A percentile compares a stretch with the other conserved stretches of the same genome.
Conservation (phyloP, 192 early-diverging fungal species). For the Dissophora globulifera region DNA sequence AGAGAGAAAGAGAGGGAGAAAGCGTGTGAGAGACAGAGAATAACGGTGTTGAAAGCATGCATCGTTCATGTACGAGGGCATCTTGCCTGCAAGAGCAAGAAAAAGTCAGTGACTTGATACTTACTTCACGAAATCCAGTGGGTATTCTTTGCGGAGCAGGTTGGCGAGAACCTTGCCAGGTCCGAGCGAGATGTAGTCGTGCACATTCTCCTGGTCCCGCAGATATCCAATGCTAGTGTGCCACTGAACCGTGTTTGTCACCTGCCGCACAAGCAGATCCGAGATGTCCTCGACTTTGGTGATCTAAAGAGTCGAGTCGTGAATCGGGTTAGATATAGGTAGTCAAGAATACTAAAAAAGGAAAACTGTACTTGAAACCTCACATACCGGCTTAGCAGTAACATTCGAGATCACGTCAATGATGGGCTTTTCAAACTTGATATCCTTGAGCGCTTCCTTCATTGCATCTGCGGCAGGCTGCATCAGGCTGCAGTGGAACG, state of each 20-base stretch:
- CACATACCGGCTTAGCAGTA: slow-evolving; percentile 83
- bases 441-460: slow-evolving; percentile 72
- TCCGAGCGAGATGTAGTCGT: slow-evolving; percentile 88
- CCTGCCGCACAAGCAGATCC: slow-evolving; percentile 76
- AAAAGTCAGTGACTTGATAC: slow-evolving; percentile 9
- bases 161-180: slow-evolving; percentile 91
- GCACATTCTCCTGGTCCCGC: slow-evolving; percentile 70
- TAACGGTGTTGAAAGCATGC: too few relatives aligned
- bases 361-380: too few relatives aligned
- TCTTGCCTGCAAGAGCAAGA: not conserved
- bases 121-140: slow-evolving; percentile 73
- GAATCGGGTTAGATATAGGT: too few relatives aligned
- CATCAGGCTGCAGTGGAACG: slow-evolving; percentile 97
- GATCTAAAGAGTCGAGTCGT: too few relatives aligned
- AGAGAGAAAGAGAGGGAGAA: not conserved
- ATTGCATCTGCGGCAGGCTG: slow-evolving; percentile 82
- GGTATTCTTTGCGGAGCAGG: slow-evolving; percentile 87
- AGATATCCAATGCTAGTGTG: slow-evolving; percentile 83
- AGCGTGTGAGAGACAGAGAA: not conserved
- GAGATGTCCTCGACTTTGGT: slow-evolving; percentile 67
- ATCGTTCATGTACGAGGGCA: too few relatives aligned
- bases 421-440: slow-evolving; percentile 76
- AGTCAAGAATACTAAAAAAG: too few relatives aligned
- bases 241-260: slow-evolving; percentile 91
- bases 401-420: slow-evolving; percentile 95